Evolutionary conservation across 2,329 filamentous ascomycete genomes (phyloP).

Genomic region (Kalmusia sp.): DNA sequence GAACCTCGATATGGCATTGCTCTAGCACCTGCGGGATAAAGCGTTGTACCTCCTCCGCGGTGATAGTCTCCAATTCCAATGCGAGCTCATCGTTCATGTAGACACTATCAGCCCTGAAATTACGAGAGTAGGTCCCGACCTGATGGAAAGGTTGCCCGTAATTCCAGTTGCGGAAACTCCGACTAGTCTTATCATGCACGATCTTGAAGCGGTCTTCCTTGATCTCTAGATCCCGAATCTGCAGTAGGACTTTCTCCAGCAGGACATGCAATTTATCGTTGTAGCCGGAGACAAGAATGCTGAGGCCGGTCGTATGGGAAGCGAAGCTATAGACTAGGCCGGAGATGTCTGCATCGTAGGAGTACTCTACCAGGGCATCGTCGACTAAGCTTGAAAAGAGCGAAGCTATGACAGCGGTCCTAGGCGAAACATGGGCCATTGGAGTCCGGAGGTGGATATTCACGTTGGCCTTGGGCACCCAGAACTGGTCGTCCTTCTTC

Average conservation of each 20-base stretch:
- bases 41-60: slow-evolving; percentile 73
- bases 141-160: slow-evolving; percentile 90
- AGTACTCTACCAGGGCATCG: slow-evolving; percentile 89
- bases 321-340: slow-evolving; percentile 84
- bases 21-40: slow-evolving; percentile 83
- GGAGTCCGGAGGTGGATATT: slow-evolving; percentile 82
- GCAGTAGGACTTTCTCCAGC: slow-evolving; percentile 84
- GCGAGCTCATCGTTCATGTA: slow-evolving; percentile 83
- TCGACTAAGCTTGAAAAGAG: slow-evolving; percentile 86
- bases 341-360: slow-evolving; percentile 93
- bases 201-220: slow-evolving; percentile 89
- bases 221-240: slow-evolving; percentile 83
- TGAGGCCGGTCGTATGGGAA: slow-evolving; percentile 74
- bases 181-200: slow-evolving; percentile 81
- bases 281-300: slow-evolving; percentile 84
- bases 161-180: slow-evolving; percentile 84
- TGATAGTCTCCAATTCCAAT: slow-evolving; percentile 77
- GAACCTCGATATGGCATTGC: slow-evolving; percentile 85
- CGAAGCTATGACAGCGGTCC: slow-evolving; percentile 77
- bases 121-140: slow-evolving; percentile 81
- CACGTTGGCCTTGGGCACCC: slow-evolving; percentile 93
- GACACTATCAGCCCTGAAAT: slow-evolving; percentile 77
- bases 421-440: slow-evolving; percentile 78
- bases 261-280: slow-evolving; percentile 95
- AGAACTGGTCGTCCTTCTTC: slow-evolving; percentile 98